These are phyloP conservation scores for Penicillium macrosclerotiorum DNA, from an alignment of 495 filamentous ascomycete genomes.

Conservation along the genomic window DNA sequence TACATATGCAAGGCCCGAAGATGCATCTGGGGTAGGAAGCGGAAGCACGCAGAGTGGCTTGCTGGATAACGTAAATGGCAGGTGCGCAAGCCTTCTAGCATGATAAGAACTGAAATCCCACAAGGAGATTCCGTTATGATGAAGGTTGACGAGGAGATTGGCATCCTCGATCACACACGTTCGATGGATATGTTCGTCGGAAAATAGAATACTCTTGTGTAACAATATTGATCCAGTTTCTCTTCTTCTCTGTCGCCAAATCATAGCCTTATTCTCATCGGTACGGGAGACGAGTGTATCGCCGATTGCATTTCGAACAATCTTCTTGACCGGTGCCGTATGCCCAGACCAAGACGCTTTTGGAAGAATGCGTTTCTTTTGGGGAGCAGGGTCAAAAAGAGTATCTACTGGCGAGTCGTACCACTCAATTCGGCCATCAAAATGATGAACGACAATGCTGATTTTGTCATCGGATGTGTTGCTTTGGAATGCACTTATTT, in stretches of 20 bases:
- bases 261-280: conserved; percentile 70
- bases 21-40: conserved; percentile 62
- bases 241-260: conserved; percentile 69
- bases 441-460: conserved; percentile 78
- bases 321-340: conserved; percentile 73
- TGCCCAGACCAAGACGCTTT: conserved; percentile 80
- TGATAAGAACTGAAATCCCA: conserved; percentile 69
- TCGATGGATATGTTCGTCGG: conserved; percentile 74
- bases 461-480: conserved; percentile 59
- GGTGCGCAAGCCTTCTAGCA: conserved; percentile 55
- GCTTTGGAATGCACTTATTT: conserved; percentile 69
- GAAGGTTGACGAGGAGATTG: conserved; percentile 77
- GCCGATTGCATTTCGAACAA: conserved; percentile 79
- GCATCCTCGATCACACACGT: conserved; percentile 74
- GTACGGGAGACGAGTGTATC: conserved; percentile 79
- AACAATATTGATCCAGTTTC: conserved; percentile 51
- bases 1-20: conserved; percentile 55
- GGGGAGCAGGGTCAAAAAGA: conserved; percentile 75
- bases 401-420: conserved; percentile 75
- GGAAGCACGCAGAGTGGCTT: conserved; percentile 82
- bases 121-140: conserved; percentile 70
- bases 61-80: conserved; percentile 59
- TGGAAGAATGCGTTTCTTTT: conserved; percentile 56
- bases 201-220: conserved; percentile 68
- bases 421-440: conserved; percentile 81